Conservation (phyloP, 805 yeast genomes). For the Babjeviella inositovora region DNA sequence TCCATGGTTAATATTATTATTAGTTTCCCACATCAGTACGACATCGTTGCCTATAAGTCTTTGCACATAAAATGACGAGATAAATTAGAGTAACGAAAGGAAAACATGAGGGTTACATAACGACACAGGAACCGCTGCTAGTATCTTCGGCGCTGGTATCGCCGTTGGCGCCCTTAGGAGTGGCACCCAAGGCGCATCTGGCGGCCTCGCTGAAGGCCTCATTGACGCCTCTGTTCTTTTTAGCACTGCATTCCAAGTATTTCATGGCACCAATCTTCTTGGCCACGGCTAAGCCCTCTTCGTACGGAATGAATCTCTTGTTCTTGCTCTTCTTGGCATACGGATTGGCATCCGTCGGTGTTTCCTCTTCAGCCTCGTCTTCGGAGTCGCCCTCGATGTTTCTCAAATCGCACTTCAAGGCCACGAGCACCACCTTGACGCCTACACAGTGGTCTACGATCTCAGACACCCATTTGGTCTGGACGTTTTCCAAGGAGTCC, state of each 20-base stretch:
- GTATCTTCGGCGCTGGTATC: conserved; percentile 10
- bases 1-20: background rate
- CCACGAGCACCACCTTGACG: conserved; percentile 84
- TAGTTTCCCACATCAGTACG: conserved; percentile 1
- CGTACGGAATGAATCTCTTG: conserved; percentile 61
- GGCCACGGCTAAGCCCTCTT: conserved; percentile 88
- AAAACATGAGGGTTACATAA: conserved; percentile 16
- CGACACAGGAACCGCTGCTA: conserved; percentile 10
- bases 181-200: conserved; percentile 85
- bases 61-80: no score
- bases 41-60: no score
- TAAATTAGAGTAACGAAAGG: no score
- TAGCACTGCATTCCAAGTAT: conserved; percentile 93
- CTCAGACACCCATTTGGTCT: conserved; percentile 93
- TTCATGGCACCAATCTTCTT: conserved; percentile 87
- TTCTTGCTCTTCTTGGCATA: conserved; percentile 9
- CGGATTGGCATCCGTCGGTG: conserved; percentile 14
- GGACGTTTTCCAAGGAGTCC: conserved; percentile 90
- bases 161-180: conserved; percentile 56
- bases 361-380: conserved; percentile 15
- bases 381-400: conserved; percentile 32
- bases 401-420: conserved; percentile 87
- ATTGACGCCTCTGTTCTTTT: conserved; percentile 93
- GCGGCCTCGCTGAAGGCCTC: conserved; percentile 99
- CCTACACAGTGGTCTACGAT: conserved; percentile 96